A percentile compares a stretch with the other conserved stretches of the same genome.
phyloP scores from a whole-genome alignment of 2,329 filamentous ascomycete species.

The Cryphonectria radicalis region DNA sequence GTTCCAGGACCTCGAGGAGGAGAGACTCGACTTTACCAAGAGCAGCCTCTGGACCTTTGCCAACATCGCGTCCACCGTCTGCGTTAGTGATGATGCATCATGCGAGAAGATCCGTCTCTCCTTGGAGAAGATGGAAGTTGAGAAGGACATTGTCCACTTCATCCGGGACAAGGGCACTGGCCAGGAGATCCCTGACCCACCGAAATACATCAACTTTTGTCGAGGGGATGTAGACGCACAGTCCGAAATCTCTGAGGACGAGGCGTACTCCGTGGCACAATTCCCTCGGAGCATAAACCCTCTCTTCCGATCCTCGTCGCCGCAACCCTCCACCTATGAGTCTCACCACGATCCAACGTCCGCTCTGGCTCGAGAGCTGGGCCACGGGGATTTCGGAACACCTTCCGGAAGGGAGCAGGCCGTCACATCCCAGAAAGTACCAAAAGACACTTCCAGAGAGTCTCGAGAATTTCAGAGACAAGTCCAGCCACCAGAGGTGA shows the following conservation, averaged over 20 bases:
- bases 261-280: slow-evolving; percentile 91
- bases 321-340: slow-evolving; percentile 89
- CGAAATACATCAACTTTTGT: slow-evolving; percentile 98
- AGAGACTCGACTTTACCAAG: slow-evolving; percentile 95
- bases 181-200: slow-evolving; percentile 95
- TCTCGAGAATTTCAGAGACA: slow-evolving; percentile 24
- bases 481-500: slow-evolving; percentile 24
- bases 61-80: slow-evolving; percentile 95
- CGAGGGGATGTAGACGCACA: slow-evolving; percentile 83
- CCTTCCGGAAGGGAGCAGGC: slow-evolving; percentile 55
- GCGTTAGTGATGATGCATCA: slow-evolving; percentile 93
- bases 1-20: slow-evolving; percentile 98
- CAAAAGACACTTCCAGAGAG: slow-evolving; percentile 23
- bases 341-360: slow-evolving; percentile 89
- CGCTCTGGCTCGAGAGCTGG: slow-evolving; percentile 70
- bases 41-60: slow-evolving; percentile 98
- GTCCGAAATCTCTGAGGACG: slow-evolving; percentile 85
- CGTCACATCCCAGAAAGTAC: slow-evolving; percentile 55
- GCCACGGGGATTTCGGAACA: slow-evolving; percentile 55
- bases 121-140: slow-evolving; percentile 93
- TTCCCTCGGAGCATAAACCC: slow-evolving; percentile 96
- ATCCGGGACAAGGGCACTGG: slow-evolving; percentile 89
- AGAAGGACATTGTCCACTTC: slow-evolving; percentile 89
- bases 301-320: slow-evolving; percentile 92
- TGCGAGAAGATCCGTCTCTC: slow-evolving; percentile 96